These are phyloP conservation scores for Fennellomyces sp. DNA, from an alignment of 371 early-diverging fungal genomes.

Conservation along the genomic window DNA sequence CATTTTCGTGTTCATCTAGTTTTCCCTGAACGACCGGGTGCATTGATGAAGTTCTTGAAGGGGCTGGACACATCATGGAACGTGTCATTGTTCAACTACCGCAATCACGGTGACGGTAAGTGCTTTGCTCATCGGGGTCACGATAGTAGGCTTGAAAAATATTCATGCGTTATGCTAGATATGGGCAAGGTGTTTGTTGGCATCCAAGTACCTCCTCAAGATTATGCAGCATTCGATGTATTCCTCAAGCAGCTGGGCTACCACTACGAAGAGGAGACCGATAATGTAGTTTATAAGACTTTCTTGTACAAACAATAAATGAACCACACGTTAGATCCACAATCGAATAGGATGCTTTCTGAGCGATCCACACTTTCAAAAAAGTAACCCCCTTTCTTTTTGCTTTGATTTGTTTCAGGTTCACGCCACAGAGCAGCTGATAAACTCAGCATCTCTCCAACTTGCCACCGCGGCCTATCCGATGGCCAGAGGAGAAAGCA, in stretches of 20 bases:
- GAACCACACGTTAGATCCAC: not conserved
- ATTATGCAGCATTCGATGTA: conserved; percentile 59
- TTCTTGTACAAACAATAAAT: conserved; percentile 51
- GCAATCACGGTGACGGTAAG: conserved; percentile 90
- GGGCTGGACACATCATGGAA: conserved; percentile 80
- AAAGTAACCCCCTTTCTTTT: no score
- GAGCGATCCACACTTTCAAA: no score
- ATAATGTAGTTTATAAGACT: conserved; percentile 83
- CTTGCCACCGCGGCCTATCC: no score
- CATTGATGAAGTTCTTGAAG: conserved; percentile 82
- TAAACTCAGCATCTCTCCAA: no score
- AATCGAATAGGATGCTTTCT: not conserved
- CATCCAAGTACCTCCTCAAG: conserved; percentile 84
- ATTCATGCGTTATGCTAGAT: conserved; percentile 48
- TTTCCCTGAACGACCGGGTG: conserved; percentile 96
- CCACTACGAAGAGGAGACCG: conserved; percentile 87
- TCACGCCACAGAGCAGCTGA: no score
- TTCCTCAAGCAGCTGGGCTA: conserved; percentile 80
- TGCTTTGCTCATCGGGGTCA: no score
- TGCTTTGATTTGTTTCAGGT: no score
- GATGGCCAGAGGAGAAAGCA: no score
- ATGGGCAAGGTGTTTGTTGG: conserved; percentile 92
- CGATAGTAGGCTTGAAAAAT: not conserved
- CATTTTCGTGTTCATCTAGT: conserved; percentile 30
- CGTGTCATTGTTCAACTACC: conserved; percentile 95